A percentile compares a stretch with the other conserved stretches of the same genome.
These are phyloP conservation scores for Colletotrichum lini DNA, from an alignment of 2,329 filamentous ascomycete species.

Conservation along the genomic window DNA sequence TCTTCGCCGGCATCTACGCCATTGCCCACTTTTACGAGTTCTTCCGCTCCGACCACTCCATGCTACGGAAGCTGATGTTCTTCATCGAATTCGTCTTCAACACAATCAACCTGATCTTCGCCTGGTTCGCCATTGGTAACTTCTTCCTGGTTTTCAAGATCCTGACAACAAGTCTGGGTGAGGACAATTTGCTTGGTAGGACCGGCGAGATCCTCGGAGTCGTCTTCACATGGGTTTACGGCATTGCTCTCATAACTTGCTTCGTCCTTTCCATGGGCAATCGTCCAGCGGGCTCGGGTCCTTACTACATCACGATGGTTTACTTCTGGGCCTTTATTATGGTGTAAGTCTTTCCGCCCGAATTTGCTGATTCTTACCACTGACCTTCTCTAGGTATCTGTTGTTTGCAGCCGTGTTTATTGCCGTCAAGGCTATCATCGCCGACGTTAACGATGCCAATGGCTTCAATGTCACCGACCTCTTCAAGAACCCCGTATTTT, in stretches of 20 bases:
- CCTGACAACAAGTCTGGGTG: conserved; percentile 87
- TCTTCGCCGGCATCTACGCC: conserved; percentile 97
- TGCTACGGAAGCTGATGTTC: conserved; percentile 89
- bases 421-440: conserved; percentile 86
- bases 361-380: conserved; percentile 9
- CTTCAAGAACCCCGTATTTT: conserved; percentile 91
- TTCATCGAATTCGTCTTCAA: conserved; percentile 95
- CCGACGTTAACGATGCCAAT: conserved; percentile 71
- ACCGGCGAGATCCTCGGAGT: conserved; percentile 87
- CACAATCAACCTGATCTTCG: conserved; percentile 96
- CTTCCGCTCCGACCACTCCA: conserved; percentile 91
- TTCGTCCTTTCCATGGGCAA: conserved; percentile 97
- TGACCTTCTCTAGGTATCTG: conserved; percentile 74
- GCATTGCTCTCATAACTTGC: conserved; percentile 91
- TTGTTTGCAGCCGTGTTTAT: conserved; percentile 97
- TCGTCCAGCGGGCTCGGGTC: conserved; percentile 92
- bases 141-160: conserved; percentile 99
- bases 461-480: conserved; percentile 80
- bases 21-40: conserved; percentile 97
- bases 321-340: conserved; percentile 98
- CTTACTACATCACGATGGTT: conserved; percentile 97
- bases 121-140: conserved; percentile 98
- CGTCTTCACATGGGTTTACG: conserved; percentile 96
- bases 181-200: conserved; percentile 77
- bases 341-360: conserved; percentile 70